Conservation (phyloP, 2,329 filamentous ascomycete genomes). For the Penicillium sumatraense region DNA sequence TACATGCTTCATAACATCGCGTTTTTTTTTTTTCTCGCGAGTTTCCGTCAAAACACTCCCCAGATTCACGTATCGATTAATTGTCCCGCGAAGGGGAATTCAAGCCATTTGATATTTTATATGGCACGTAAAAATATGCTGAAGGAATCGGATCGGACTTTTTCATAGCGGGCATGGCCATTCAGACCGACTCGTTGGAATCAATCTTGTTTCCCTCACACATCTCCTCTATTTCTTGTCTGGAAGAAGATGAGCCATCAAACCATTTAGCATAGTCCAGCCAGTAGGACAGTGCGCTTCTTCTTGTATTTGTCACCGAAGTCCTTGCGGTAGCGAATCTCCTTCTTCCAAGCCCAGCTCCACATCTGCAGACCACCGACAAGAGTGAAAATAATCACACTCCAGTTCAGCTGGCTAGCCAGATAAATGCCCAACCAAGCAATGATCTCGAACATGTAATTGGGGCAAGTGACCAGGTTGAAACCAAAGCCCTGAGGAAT, state of each 20-base stretch:
- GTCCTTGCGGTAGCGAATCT: constrained; percentile 84
- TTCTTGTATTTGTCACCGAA: constrained; percentile 94
- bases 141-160: background rate
- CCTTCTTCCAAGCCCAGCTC: constrained; percentile 88
- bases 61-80: background rate
- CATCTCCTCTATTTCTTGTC: background rate
- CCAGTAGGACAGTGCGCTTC: constrained; percentile 84
- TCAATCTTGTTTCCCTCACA: background rate
- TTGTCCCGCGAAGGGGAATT: background rate
- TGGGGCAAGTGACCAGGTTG: constrained; percentile 86
- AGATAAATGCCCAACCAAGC: constrained; percentile 85
- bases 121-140: background rate
- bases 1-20: constrained; percentile 11
- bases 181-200: background rate
- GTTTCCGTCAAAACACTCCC: background rate
- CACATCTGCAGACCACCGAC: constrained; percentile 81
- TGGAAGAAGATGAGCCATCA: too few species aligned
- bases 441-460: constrained; percentile 92
- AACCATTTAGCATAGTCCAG: constrained; percentile 70
- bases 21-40: background rate
- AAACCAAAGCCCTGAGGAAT: constrained; percentile 89
- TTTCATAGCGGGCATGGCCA: background rate
- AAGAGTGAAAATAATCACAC: constrained; percentile 74
- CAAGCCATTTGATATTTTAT: background rate
- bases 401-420: constrained; percentile 74